Conservation (phyloP, 306 rosid species). For the Medicago lupulina region DNA sequence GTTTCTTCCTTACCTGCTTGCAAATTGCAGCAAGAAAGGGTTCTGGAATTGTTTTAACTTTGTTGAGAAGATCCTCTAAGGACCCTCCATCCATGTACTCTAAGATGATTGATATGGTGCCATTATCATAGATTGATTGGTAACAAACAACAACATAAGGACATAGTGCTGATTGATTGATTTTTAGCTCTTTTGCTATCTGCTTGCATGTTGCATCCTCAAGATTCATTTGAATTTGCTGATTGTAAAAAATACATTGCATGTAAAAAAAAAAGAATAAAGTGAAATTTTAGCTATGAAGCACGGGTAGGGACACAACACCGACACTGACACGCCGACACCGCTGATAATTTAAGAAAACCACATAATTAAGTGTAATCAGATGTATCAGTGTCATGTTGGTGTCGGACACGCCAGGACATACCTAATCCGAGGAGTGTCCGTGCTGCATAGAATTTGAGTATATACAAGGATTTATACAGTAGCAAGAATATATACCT, state of each 20-base stretch:
- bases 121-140: conserved; percentile 79
- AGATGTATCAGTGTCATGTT: too few species aligned
- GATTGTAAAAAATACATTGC: conserved; percentile 37
- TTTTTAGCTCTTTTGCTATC: conserved; percentile 83
- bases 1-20: conserved; percentile 67
- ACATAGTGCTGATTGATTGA: conserved; percentile 87
- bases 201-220: conserved; percentile 72
- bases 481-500: conserved; percentile 54
- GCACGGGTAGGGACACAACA: too few species aligned
- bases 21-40: conserved; percentile 76
- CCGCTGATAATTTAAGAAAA: too few species aligned
- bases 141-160: conserved; percentile 84
- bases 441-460: too few species aligned
- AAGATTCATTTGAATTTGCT: conserved; percentile 86
- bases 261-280: conserved; percentile 34
- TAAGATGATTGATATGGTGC: conserved; percentile 81
- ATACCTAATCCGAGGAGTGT: too few species aligned
- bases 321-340: too few species aligned
- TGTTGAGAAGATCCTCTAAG: conserved; percentile 77
- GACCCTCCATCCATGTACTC: conserved; percentile 99
- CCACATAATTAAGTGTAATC: too few species aligned
- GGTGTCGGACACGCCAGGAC: too few species aligned
- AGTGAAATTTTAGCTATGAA: background rate
- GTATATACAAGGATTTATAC: too few species aligned
- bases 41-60: conserved; percentile 81